Evolutionary conservation across 306 rosid genomes (phyloP), one percentile per base, ranked within the genome.

Genomic region (Vigna reflexopilosa): DNA sequence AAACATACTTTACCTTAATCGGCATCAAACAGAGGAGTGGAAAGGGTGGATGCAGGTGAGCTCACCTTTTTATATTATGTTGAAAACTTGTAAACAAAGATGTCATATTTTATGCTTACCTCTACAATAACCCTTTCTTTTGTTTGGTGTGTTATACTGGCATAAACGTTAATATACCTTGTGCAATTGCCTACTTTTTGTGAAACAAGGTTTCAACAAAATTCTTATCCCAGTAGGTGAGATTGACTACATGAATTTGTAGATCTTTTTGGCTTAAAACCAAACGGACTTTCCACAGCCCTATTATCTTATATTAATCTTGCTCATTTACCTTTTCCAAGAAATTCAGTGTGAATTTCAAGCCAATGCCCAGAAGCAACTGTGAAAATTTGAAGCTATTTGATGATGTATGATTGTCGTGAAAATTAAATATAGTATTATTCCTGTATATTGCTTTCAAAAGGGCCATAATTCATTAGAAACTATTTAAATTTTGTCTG

Each of bases 1-100:
- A 85, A 89, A 83, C 75, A 80, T 93, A 73, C 97, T 91, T 66
- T 96, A 93, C 84, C 97, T 96, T 66, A 96, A 96, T 84, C 93
- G 99, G 57, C 97, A 96, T 83, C 98, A 96, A 80, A 96, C 99
- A 48, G 99, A 96, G 80, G 99, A 96, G 76, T 96, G 99, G 99
- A 96, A 90, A 81, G 99, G 99, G 78, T 96, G 98, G 98, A 96
- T 96, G 99, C 99, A 96, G 98, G 99, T 93, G 81, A 86, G 97
- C 85, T 24, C 64, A 81, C 73, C 62, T 58, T 71, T 62, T 66
- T 67, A 42, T 67, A 16, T 77, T 75, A 45, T 77, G 68, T 16
- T 26, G 30, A 66, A 47, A 56, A 34, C 76, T 49, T 84, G 79
- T 14, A 64, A 70, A 74, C 57, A 62, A n/a, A 59, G 40, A 44